phyloP scores from a whole-genome alignment of 2,329 filamentous ascomycete species.

The Alternaria brassicae region DNA sequence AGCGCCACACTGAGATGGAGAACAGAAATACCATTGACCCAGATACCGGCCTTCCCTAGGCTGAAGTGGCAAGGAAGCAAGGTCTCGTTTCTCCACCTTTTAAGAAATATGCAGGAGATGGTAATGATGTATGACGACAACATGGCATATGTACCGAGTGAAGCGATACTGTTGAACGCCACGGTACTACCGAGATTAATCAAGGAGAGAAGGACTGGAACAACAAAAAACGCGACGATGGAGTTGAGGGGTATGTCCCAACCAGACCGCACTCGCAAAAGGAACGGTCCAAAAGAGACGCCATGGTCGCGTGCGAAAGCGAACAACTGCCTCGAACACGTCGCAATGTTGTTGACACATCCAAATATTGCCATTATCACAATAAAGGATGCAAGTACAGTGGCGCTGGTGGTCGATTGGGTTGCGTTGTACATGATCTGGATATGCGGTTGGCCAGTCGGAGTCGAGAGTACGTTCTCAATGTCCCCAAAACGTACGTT shows the following conservation, averaged over 20 bases:
- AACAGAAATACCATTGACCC: constrained; percentile 54
- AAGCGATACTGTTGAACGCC: constrained; percentile 28
- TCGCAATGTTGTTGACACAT: constrained; percentile 36
- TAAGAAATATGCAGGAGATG: constrained; percentile 52
- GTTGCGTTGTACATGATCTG: constrained; percentile 39
- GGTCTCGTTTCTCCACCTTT: constrained; percentile 51
- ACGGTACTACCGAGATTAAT: constrained; percentile 34
- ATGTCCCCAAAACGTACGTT: constrained; percentile 29
- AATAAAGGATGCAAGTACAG: constrained; percentile 35
- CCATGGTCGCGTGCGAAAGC: constrained; percentile 45
- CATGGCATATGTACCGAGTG: constrained; percentile 8
- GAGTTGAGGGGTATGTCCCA: constrained; percentile 53
- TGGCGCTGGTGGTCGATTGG: constrained; percentile 26
- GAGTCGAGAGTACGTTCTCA: constrained; percentile 16
- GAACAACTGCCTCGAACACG: constrained; percentile 45
- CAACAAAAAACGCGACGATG: constrained; percentile 52
- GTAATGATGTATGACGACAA: constrained; percentile 20
- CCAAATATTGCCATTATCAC: constrained; percentile 37
- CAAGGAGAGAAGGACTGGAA: constrained; percentile 50
- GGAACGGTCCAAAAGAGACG: constrained; percentile 15
- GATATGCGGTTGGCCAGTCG: constrained; percentile 33
- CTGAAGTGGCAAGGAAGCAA: constrained; percentile 56
- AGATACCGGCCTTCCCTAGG: constrained; percentile 54
- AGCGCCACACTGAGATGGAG: constrained; percentile 51
- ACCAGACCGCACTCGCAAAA: constrained; percentile 24